phyloP scores from a whole-genome alignment of 495 filamentous ascomycete species.

The Penicillium desertorum region DNA sequence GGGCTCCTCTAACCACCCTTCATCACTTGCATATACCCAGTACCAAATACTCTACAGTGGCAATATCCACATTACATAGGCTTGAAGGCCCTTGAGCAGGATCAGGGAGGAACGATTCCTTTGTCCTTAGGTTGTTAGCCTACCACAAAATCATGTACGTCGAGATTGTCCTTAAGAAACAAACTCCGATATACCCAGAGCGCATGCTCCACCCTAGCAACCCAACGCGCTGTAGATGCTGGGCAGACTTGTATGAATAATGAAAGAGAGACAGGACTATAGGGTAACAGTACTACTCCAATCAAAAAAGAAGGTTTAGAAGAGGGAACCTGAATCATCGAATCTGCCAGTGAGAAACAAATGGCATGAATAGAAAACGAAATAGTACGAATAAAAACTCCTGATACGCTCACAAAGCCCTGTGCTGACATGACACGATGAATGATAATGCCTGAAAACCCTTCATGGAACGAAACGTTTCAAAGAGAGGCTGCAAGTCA shows the following conservation, averaged over 20 bases:
- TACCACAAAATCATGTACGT: slow-evolving; percentile 6
- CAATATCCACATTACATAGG: background rate
- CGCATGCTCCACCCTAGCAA: background rate
- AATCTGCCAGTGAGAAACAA: slow-evolving; percentile 1
- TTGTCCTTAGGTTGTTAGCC: background rate
- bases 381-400: slow-evolving; percentile 17
- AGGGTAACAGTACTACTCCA: background rate
- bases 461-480: slow-evolving; percentile 1
- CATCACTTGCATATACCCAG: background rate
- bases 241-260: background rate
- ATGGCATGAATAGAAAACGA: slow-evolving; percentile 12
- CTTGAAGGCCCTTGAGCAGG: background rate
- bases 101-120: background rate
- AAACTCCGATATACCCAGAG: background rate
- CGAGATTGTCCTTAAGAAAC: background rate
- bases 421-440: slow-evolving; percentile 17
- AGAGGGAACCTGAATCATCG: background rate
- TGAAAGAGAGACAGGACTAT: slow-evolving; percentile 1
- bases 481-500: slow-evolving; percentile 16
- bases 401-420: slow-evolving; percentile 17
- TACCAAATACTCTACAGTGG: background rate
- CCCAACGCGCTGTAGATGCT: background rate
- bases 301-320: background rate
- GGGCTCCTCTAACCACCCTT: background rate
- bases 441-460: slow-evolving; percentile 14